These are phyloP conservation scores for Parathielavia hyrcaniae DNA, from an alignment of 495 filamentous ascomycete genomes.

Conservation along the genomic window DNA sequence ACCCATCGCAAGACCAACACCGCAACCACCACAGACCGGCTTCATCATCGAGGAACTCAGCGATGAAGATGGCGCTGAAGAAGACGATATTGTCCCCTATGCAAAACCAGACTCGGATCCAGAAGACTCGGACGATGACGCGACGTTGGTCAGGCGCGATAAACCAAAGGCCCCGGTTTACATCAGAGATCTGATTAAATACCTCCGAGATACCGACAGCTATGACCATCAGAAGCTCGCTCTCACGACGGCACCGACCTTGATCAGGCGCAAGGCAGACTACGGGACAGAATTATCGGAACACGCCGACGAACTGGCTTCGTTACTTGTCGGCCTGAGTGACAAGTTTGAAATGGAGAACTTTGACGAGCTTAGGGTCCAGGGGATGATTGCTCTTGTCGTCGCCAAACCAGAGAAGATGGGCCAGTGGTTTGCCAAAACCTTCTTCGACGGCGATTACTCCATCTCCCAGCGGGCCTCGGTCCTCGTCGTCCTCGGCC, in stretches of 20 bases:
- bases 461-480: conserved; percentile 76
- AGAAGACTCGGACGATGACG: conserved; percentile 87
- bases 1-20: conserved; percentile 22
- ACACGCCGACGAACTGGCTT: conserved; percentile 73
- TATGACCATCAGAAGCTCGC: conserved; percentile 79
- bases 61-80: conserved; percentile 51
- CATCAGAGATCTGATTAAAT: conserved; percentile 75
- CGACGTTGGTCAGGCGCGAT: conserved; percentile 72
- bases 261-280: conserved; percentile 82
- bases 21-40: conserved; percentile 27
- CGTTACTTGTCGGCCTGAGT: conserved; percentile 66
- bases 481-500: conserved; percentile 71
- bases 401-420: conserved; percentile 69
- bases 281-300: conserved; percentile 84
- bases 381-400: conserved; percentile 78
- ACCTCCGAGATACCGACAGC: conserved; percentile 72
- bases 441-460: conserved; percentile 88
- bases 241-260: conserved; percentile 62
- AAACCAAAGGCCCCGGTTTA: conserved; percentile 87
- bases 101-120: conserved; percentile 88
- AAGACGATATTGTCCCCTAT: conserved; percentile 74
- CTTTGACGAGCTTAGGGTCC: conserved; percentile 70
- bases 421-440: conserved; percentile 74
- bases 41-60: conserved; percentile 65
- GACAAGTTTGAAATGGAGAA: conserved; percentile 70